Conservation (phyloP, 305 asterid species). For the Stenogyne calaminthoides region DNA sequence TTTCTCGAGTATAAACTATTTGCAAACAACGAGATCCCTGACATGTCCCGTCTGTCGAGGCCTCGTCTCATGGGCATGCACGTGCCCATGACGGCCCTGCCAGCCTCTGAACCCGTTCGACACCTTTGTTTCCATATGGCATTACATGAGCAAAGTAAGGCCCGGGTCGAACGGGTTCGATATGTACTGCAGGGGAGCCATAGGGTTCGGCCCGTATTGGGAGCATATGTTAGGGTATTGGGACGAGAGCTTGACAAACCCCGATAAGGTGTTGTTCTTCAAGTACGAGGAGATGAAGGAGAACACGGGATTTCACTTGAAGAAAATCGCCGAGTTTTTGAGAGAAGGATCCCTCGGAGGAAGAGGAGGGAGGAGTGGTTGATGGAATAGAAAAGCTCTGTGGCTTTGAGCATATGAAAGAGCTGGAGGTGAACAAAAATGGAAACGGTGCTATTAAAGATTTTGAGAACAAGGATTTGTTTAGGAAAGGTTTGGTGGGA, state of each 20-base stretch:
- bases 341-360: conserved; percentile 48
- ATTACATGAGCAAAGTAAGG: conserved; percentile 34
- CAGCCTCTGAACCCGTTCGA: conserved; percentile 47
- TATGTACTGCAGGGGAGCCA: conserved; percentile 42
- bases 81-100: conserved; percentile 38
- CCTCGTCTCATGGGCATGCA: conserved; percentile 48
- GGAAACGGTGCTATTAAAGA: conserved; percentile 48
- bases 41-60: conserved; percentile 29
- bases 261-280: conserved; percentile 45
- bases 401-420: conserved; percentile 48
- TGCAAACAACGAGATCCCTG: conserved; percentile 29
- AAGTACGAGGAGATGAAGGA: conserved; percentile 52
- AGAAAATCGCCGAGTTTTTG: conserved; percentile 42
- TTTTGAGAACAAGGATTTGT: conserved; percentile 42
- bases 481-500: conserved; percentile 52
- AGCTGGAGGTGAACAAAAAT: conserved; percentile 42
- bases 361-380: conserved; percentile 41
- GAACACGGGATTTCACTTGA: conserved; percentile 28
- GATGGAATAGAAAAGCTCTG: conserved; percentile 38
- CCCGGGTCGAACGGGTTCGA: conserved; percentile 35
- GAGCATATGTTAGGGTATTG: conserved; percentile 58
- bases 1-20: conserved; percentile 44
- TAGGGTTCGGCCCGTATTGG: conserved; percentile 54
- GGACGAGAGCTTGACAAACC: conserved; percentile 36
- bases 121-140: conserved; percentile 49